Evolutionary conservation across 495 filamentous ascomycete species (phyloP), one percentile per base, ranked within the genome.

Genomic region (Trichoderma virens): DNA sequence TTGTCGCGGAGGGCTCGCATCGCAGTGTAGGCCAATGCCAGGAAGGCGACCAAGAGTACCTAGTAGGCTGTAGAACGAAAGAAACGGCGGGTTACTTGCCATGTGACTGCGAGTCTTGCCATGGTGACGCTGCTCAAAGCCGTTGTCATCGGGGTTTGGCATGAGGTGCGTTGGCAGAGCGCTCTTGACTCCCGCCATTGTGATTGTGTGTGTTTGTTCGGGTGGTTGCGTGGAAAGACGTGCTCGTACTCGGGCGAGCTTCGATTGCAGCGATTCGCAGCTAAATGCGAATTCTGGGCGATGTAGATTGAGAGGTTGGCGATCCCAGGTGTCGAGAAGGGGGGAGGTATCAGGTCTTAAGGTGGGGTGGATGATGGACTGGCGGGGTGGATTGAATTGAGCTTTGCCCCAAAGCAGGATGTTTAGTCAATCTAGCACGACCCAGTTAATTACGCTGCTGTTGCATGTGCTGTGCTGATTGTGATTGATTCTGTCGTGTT

Each of bases 31-130:
- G 11, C 38, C 45, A 51, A 51, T 2, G 7, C 64, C 31, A 28
- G 13, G 31, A 20, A 51, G 11, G 38, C n/a, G n/a, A n/a, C n/a
- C n/a, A n/a, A n/a, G n/a, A n/a, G n/a, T n/a, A n/a, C n/a, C n/a
- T n/a, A n/a, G n/a, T n/a, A n/a, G n/a, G n/a, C n/a, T n/a, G n/a
- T n/a, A n/a, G n/a, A 59, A 64, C 47, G 51, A 23, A 25, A 59
- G 30, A 35, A 30, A 60, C 51, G n/a, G n/a, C 3, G 25, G 41
- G 59, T 38, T 60, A 91, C 92, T 87, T 78, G 96, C 93, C 89
- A 97, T 90, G 77, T 96, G 92, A 39, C 91, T 95, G 73, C 93
- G 90, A 62, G 91, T 88, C 85, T 97, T 97, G 70, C 91, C 92
- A 77, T 97, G 93, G 73, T 96, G 92, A 78, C 90, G 90, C 69